Percentiles rank a stretch among this genome's conserved stretches.
Evolutionary conservation across 306 rosid species (phyloP).

Genomic region (Prunus davidiana): DNA sequence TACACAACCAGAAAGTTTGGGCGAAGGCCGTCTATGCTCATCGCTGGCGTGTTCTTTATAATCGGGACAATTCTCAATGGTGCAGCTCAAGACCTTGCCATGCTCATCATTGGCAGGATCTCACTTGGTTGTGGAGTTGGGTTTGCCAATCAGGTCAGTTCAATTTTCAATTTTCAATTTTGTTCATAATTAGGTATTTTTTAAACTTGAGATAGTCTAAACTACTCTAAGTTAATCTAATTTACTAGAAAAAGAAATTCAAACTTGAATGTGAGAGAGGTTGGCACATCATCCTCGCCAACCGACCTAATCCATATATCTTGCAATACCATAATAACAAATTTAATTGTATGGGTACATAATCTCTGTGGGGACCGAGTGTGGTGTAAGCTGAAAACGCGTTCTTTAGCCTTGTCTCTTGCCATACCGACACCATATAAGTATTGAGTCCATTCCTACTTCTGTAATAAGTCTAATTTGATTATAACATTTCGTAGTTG

Average conservation of each 20-base stretch:
- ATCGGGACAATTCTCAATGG: slow-evolving; percentile 51
- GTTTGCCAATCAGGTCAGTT: slow-evolving; percentile 79
- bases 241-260: too few relatives aligned
- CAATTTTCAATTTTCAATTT: neutral
- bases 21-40: slow-evolving; percentile 58
- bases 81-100: slow-evolving; percentile 29
- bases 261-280: too few relatives aligned
- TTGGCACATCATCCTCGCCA: too few relatives aligned
- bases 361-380: neutral
- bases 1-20: slow-evolving; percentile 47
- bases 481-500: neutral
- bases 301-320: rapidly evolving
- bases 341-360: too few relatives aligned
- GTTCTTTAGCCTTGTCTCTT: neutral
- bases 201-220: too few relatives aligned
- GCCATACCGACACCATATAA: neutral
- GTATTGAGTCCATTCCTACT: neutral
- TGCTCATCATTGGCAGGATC: slow-evolving; percentile 63
- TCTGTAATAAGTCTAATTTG: neutral
- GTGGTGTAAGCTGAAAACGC: neutral
- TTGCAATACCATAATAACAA: too few relatives aligned
- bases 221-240: too few relatives aligned
- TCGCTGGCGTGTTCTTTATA: slow-evolving; percentile 63
- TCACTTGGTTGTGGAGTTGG: slow-evolving; percentile 80
- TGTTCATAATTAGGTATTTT: neutral